These are phyloP conservation scores for Silene latifolia DNA, from an alignment of 148 eudicot genomes.

Conservation along the genomic window DNA sequence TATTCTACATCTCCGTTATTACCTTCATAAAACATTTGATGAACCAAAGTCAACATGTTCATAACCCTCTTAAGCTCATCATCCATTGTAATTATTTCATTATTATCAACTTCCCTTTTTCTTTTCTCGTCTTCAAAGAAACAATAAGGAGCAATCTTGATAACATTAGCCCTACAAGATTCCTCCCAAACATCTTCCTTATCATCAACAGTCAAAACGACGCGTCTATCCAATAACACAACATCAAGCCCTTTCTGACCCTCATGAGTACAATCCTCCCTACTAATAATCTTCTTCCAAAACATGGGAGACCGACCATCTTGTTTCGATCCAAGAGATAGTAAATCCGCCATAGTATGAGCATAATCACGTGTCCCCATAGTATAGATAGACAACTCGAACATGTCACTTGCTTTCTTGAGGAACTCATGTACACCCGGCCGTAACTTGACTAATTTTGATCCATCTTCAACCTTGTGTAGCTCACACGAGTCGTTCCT, in stretches of 20 bases:
- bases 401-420: too few species aligned
- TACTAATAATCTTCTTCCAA: background rate
- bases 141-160: background rate
- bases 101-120: background rate
- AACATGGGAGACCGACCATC: too few species aligned
- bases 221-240: background rate
- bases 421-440: too few species aligned
- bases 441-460: too few species aligned
- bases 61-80: background rate
- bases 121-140: background rate
- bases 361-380: too few species aligned
- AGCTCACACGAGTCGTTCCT: background rate
- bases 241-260: conserved; percentile 3
- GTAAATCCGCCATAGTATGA: too few species aligned
- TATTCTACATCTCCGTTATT: too few species aligned
- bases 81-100: background rate
- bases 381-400: too few species aligned
- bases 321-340: too few species aligned
- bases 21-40: background rate
- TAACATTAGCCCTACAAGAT: background rate
- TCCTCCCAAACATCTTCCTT: conserved; percentile 1
- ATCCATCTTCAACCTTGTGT: background rate
- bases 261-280: background rate
- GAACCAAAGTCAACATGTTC: background rate
- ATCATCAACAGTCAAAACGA: conserved; percentile 7